Evolutionary conservation across 768 basidiomycete genomes (phyloP).

Genomic region (Lentinula sp.): DNA sequence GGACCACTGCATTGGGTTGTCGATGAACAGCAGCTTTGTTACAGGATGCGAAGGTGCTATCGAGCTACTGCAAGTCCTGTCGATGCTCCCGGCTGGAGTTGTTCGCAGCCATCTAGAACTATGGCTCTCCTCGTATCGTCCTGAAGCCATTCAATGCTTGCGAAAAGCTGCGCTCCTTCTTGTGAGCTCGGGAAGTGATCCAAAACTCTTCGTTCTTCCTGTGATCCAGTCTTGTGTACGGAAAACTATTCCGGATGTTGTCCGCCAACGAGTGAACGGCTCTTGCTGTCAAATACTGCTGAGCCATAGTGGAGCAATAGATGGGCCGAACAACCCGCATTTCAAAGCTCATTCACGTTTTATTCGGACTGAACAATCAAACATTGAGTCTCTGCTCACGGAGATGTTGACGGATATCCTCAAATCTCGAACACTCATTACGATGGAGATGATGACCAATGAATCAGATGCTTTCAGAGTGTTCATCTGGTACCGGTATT

Average conservation of each 20-base stretch:
- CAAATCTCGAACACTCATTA: not conserved
- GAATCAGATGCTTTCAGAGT: not conserved
- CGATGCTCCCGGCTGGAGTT: not conserved
- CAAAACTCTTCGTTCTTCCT: not conserved
- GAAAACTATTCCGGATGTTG: not conserved
- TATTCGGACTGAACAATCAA: not conserved
- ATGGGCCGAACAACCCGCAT: not conserved
- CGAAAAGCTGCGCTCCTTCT: not conserved
- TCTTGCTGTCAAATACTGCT: not conserved
- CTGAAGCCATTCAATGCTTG: not conserved
- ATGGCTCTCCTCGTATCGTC: not conserved
- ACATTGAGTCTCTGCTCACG: constrained; percentile 1
- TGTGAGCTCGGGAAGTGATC: not conserved
- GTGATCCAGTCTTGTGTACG: not conserved
- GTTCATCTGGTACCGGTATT: constrained; percentile 2
- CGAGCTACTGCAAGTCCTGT: not conserved
- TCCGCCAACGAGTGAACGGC: not conserved
- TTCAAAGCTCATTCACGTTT: not conserved
- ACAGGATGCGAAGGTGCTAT: not conserved
- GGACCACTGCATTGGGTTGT: not conserved
- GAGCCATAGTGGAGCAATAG: not conserved
- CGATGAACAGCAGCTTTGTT: not conserved
- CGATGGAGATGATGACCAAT: not conserved
- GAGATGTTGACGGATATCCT: not conserved
- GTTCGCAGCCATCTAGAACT: not conserved